Evolutionary conservation across 1,139 yeast species (phyloP).

Genomic region (Yamadazyma jaroonii): DNA sequence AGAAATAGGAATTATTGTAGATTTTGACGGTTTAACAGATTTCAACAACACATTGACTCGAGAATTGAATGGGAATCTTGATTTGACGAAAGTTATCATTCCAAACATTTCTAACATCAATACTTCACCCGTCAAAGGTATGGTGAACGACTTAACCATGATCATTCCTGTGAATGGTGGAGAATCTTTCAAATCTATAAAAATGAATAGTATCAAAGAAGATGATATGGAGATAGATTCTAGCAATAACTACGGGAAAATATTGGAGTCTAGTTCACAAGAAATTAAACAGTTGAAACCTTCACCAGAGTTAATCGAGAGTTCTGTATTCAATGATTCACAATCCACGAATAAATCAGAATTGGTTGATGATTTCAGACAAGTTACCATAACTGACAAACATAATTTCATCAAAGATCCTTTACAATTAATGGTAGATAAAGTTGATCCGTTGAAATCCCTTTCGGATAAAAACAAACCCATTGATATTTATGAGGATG

Average conservation of each 20-base stretch:
- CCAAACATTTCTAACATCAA: constrained; percentile 2
- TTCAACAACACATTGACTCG: constrained; percentile 12
- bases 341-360: constrained; percentile 13
- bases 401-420: constrained; percentile 14
- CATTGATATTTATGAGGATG: constrained; percentile 40
- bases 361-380: constrained; percentile 37
- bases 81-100: constrained; percentile 3
- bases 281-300: not conserved
- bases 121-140: constrained; percentile 17
- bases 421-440: constrained; percentile 36
- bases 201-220: constrained; percentile 1
- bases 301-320: not conserved
- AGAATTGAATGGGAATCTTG: constrained; percentile 7
- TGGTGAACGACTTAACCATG: constrained; percentile 36
- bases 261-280: not conserved
- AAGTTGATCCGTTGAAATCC: constrained; percentile 39
- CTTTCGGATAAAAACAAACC: constrained; percentile 33
- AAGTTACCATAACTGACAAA: constrained; percentile 31
- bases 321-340: not conserved
- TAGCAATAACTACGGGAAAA: not conserved
- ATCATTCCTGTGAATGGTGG: constrained; percentile 25
- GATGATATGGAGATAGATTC: constrained; percentile 7
- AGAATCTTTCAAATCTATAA: constrained; percentile 4
- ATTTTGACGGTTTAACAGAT: constrained; percentile 23
- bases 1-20: constrained; percentile 34